Evolutionary conservation across 805 yeast genomes (phyloP).

Genomic region (Isabelozyma gotoi): DNA sequence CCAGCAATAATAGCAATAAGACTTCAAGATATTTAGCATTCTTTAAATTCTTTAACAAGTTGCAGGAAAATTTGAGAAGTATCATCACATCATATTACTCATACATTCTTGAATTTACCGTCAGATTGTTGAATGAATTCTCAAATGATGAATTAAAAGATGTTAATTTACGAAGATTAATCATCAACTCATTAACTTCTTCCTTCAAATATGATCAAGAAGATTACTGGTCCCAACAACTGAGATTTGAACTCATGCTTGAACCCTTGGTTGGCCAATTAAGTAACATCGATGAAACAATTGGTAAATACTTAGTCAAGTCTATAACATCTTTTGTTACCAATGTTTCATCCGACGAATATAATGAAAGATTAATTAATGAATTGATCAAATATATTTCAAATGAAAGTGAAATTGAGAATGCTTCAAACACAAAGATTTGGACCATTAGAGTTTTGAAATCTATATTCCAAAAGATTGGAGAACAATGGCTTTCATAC

Average conservation of each 20-base stretch:
- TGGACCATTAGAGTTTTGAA: conserved; percentile 84
- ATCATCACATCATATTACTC: conserved; percentile 88
- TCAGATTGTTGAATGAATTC: conserved; percentile 52
- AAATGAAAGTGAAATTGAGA: conserved; percentile 31
- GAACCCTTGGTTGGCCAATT: conserved; percentile 67
- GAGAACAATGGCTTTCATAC: conserved; percentile 89
- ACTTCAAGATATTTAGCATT: conserved; percentile 66
- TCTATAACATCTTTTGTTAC: conserved; percentile 73
- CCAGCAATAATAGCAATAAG: conserved; percentile 36
- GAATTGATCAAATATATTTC: conserved; percentile 36
- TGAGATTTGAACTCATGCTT: conserved; percentile 75
- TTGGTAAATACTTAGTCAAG: conserved; percentile 81
- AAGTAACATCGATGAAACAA: conserved; percentile 61
- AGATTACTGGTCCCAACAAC: conserved; percentile 90
- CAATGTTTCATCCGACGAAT: conserved; percentile 65
- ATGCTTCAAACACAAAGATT: conserved; percentile 68
- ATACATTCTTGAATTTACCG: conserved; percentile 76
- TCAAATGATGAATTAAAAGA: conserved; percentile 38
- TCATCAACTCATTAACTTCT: conserved; percentile 69
- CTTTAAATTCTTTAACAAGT: conserved; percentile 79
- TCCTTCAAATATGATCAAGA: conserved; percentile 89
- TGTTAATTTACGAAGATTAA: conserved; percentile 65
- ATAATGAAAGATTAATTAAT: conserved; percentile 62
- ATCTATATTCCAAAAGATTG: conserved; percentile 82
- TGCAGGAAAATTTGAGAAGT: conserved; percentile 81